Base-by-base conservation (phyloP, 192 early-diverging fungal species). In the Lunasporangiospora selenospora region DNA sequence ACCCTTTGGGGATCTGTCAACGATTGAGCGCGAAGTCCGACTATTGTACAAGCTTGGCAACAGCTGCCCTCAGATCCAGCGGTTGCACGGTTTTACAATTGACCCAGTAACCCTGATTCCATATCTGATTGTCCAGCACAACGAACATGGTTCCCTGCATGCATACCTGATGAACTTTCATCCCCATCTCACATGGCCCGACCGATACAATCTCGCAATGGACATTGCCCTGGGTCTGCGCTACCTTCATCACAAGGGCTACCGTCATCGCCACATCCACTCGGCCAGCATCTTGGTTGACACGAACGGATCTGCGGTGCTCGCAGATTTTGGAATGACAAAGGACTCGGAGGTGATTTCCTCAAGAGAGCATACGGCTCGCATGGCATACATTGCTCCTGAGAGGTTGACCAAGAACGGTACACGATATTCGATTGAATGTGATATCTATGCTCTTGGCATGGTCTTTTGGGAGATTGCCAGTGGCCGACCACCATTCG, bases 381-480 rank as follows among this genome's bases (percentile, higher is more conserved):
- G 67, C 21, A 71, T 71, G 67, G 67, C 45, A 49, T 71, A 71
- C 47, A 62, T 71, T 51, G 67, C 67, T 13, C 67, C 67, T 8
- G 67, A 71, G 8, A 52, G 67, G 4, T 53, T 71, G 30, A 62
- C 58, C 44, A 57, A 61, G 32, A 71, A 42, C 15, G 58, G 58
- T n/a, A 61, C 59, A 5, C 58, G 67, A 9, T 71, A 71, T 34
- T 71, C 67, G 11, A 71, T 62, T 18, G 67, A 71, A 21, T 71
- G 67, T 23, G 67, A 71, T 48, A 71, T 71, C 16, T 71, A 71
- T 26, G 46, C 67, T 5, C 40, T 71, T 43, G 67, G 67, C 19
- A 71, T 71, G 67, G 53, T 71, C 47, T 62, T 71, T 57, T 71
- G 67, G 67, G 67, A 71, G 34, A 71, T 71, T 10, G 27, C 67